Base-by-base conservation (phyloP, 140 eudicot species). In the Anethum foeniculum region DNA sequence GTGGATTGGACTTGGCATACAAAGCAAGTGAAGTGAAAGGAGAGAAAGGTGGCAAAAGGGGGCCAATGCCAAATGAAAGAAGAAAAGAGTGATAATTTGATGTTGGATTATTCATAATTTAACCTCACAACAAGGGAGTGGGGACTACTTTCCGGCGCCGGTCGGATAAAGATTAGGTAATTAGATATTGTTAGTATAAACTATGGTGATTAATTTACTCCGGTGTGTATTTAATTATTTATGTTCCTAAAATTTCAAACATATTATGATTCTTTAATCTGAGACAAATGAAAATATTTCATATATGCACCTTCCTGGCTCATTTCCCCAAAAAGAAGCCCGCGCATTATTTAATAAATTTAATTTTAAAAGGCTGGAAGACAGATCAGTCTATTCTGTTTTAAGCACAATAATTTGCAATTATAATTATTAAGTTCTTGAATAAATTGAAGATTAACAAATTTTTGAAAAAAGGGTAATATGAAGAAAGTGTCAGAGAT, bases 91-190 rank as follows among this genome's bases (percentile, higher is more conserved):
- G 67, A 58, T 58, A 23, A 58, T 56, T 1, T 21, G 27, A 56
- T 56, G 65, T 19, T 19, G 28, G 27, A 56, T 21, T 7, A 58
- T 23, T 23, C 30, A 58, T 58, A 58, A 54, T 58, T 23, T 23
- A 58, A 58, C 62, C 8, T 18, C 19, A 52, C 25, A 15, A 15
- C 8, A 52, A 54, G 6, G 27, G 64, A 54, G 64, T 54, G 64
- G 64, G 64, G 64, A 54, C 64, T 54, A 54, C 30, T 58, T n/a
- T 58, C 67, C 67, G 67, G 67, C 67, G 67, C 67, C 67, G 67
- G 67, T 23, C 30, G 67, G 67, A 58, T 58, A 56, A 56, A 56
- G 65, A 1, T 56, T 19, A 23, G 62, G 65, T 56, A 58, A 23
- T 34, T 34, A 34, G 38, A 34, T 34, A 34, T 1, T 34, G 38